A percentile compares a stretch with the other conserved stretches of the same genome.
phyloP scores from a whole-genome alignment of 352 stramenopile species.

The Phytopythium mirpurense region DNA sequence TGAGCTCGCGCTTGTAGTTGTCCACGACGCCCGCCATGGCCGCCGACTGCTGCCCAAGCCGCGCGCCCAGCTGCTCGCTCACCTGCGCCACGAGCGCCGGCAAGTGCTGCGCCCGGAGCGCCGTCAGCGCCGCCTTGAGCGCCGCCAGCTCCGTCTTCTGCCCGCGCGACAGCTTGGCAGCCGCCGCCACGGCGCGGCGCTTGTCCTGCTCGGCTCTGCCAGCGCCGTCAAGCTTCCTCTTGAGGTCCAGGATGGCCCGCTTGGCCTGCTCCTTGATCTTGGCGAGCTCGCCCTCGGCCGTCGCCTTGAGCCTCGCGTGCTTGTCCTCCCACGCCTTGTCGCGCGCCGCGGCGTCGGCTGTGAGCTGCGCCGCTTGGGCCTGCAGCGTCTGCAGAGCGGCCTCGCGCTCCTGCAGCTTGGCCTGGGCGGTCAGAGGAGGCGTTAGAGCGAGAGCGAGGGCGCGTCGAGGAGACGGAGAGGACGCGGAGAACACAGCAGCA shows the following conservation, averaged over 20 bases:
- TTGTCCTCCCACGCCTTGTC: constrained; percentile 55
- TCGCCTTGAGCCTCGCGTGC: constrained; percentile 72
- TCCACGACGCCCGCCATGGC: constrained; percentile 83
- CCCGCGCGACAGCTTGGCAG: constrained; percentile 41
- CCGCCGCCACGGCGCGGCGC: constrained; percentile 25
- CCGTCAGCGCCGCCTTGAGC: constrained; percentile 48
- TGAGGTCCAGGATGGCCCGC: constrained; percentile 81
- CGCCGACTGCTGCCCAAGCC: constrained; percentile 66
- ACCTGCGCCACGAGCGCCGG: constrained; percentile 60
- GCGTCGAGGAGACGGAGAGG: no score
- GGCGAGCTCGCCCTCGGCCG: constrained; percentile 59
- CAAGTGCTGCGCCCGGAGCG: constrained; percentile 46
- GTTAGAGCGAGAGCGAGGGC: not conserved
- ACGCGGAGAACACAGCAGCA: not conserved
- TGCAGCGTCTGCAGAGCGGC: constrained; percentile 25
- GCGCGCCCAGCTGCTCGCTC: constrained; percentile 63
- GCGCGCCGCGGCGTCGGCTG: constrained; percentile 34
- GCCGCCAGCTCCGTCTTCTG: constrained; percentile 47
- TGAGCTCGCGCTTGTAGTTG: constrained; percentile 88
- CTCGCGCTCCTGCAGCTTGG: constrained; percentile 38
- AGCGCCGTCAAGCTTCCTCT: constrained; percentile 60
- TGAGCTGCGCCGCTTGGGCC: constrained; percentile 48
- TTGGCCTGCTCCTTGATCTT: constrained; percentile 89
- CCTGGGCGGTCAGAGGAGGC: constrained; percentile 9
- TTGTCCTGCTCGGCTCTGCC: constrained; percentile 62